A percentile compares a stretch with the other conserved stretches of the same genome.
These are phyloP conservation scores for Komagataella ulmi DNA, from an alignment of 805 yeast genomes.

Conservation along the genomic window DNA sequence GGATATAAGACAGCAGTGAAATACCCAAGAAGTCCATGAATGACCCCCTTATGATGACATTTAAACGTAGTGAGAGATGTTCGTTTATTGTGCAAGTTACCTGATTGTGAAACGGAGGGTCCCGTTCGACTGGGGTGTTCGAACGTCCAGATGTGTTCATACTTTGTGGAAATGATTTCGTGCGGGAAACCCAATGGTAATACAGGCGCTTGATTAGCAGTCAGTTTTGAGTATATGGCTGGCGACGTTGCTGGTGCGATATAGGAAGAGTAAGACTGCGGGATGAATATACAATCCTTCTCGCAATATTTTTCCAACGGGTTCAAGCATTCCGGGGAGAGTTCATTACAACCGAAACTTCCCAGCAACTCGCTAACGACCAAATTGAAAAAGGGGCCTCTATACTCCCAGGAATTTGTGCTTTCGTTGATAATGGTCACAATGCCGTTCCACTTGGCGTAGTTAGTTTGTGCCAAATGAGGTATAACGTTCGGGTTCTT, in stretches of 20 bases:
- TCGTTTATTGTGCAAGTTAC: constrained; percentile 8
- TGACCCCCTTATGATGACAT: constrained; percentile 32
- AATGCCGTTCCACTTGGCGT: constrained; percentile 33
- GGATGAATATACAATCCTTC: constrained; percentile 42
- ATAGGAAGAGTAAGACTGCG: constrained; percentile 42
- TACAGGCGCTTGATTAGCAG: constrained; percentile 12
- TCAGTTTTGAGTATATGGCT: constrained; percentile 21
- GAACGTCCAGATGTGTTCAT: constrained; percentile 49
- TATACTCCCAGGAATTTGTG: constrained; percentile 35
- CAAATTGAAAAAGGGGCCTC: constrained; percentile 29
- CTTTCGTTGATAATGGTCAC: constrained; percentile 46
- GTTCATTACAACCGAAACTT: constrained; percentile 86
- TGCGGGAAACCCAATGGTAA: constrained; percentile 18
- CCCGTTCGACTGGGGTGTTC: constrained; percentile 28
- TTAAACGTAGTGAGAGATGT: constrained; percentile 19
- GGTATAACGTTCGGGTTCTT: constrained; percentile 52
- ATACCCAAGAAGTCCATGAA: constrained; percentile 69
- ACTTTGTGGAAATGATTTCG: constrained; percentile 29
- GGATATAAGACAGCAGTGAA: constrained; percentile 61
- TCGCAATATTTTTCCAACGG: constrained; percentile 26
- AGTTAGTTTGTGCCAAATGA: constrained; percentile 34
- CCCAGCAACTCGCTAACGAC: constrained; percentile 78
- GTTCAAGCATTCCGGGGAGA: constrained; percentile 69
- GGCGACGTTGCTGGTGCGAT: constrained; percentile 61
- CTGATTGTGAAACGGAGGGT: constrained; percentile 2